Base-by-base conservation (phyloP, 768 basidiomycete genomes). In the Agaricus bisporus region DNA sequence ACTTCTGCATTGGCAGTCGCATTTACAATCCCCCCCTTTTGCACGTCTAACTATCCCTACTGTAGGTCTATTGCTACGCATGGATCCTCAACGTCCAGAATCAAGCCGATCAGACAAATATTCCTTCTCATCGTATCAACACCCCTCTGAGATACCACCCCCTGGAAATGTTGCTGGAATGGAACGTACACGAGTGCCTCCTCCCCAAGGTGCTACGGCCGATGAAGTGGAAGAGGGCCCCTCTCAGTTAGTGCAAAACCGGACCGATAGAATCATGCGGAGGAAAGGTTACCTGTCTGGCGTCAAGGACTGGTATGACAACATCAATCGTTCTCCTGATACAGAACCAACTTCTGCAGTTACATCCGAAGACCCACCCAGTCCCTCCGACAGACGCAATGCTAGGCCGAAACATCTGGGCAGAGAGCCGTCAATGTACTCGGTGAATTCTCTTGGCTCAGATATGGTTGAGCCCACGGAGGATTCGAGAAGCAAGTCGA, bases 401-500 rank as follows among this genome's bases (percentile, higher is more conserved):
- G 18, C 49, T 28, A 25, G 26, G 48, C 20, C 25, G 47, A 55
- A 12, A 67, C 71, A 60, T 63, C 4, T 41, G 26, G 41, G 68
- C 25, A 72, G 79, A 29, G 56, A 56, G 22, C 70, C 77, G 56
- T 81, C 83, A 1, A 70, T 69, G 57, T 66, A 65, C 35, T 83
- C 80, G 25, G 65, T 69, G 46, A 65, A 51, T 20, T 73, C 73
- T 15, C 54, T 58, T 38, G 68, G 72, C 44, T 81, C 80, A 17
- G 79, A 84, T 14, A 52, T 78, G 7, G 66, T 86, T 37, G 89
- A 91, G 62, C 76, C 80, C 15, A 15, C 4, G 12, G 86, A 91
- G 58, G 88, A 91, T 66, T 87, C 86, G 4, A 14, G n/a, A 47
- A 73, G 77, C 41, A 70, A 88, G 20, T 88, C 83, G 41, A 85